Base-by-base conservation (phyloP, 2,329 filamentous ascomycete species). In the Diaporthe amygdali region DNA sequence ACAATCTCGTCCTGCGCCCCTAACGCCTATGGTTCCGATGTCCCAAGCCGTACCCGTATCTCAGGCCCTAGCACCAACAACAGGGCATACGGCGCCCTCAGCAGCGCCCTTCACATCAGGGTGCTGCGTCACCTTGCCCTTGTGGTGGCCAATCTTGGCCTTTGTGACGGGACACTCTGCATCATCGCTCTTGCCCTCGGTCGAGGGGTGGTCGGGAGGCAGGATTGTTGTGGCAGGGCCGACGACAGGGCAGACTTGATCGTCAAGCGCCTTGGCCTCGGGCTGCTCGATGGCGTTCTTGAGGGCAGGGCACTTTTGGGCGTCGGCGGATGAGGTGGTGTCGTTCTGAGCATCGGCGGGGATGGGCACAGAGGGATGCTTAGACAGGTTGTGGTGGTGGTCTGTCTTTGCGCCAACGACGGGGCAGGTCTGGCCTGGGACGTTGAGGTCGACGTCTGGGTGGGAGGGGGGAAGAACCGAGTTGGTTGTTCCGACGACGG, bases 401-500 rank as follows among this genome's bases (percentile, higher is more conserved):
- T 84, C 82, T 9, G 82, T 82, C 74, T 80, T 72, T 15, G 82
- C 82, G 56, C 82, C 82, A 34, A 84, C 82, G 56, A 83, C 77
- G 46, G 82, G 82, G 76, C 82, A 84, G 10, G 74, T 80, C 73
- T 82, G 81, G 39, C 82, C 82, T 0, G 82, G 81, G 75, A 80
- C 77, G 37, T 79, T 78, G 55, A 84, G 79, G 75, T 84, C 82
- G 75, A 84, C 74, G 39, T 82, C 78, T 5, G 82, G 81, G 75
- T 82, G 81, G 1, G 79, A 79, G 0, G 82, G 82, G 7, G 82
- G 82, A 1, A 83, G 78, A 8, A 81, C 82, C 66, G 76, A 76
- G 78, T 83, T 84, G 70, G 80, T 83, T 1, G 82, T 84, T 72
- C 82, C 82, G 71, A 83, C 81, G 67, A 83, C 80, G 73, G 82